Evolutionary conservation across 306 rosid genomes (phyloP).

Genomic region (Prosopis cineraria): DNA sequence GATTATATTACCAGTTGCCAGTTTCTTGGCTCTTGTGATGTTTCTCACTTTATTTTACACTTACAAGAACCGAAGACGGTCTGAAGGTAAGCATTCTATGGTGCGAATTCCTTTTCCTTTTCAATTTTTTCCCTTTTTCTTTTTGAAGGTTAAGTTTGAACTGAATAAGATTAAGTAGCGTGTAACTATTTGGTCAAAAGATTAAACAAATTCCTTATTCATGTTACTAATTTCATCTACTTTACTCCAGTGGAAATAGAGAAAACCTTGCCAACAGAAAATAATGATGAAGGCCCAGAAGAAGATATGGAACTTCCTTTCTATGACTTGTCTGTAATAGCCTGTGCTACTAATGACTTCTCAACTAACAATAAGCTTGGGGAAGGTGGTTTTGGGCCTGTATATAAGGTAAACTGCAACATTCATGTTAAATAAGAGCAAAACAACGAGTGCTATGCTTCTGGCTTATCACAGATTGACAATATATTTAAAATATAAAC

Average conservation of each 20-base stretch:
- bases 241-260: background rate
- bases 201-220: no score
- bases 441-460: background rate
- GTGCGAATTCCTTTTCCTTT: background rate
- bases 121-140: background rate
- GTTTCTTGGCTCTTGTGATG: background rate
- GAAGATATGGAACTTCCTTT: constrained; percentile 56
- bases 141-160: background rate
- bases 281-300: background rate
- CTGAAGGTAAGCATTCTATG: background rate
- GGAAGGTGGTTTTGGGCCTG: constrained; percentile 67
- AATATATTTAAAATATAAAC: background rate
- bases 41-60: background rate
- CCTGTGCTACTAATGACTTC: constrained; percentile 54
- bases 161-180: background rate
- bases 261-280: background rate
- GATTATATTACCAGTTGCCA: background rate
- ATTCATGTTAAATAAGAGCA: background rate
- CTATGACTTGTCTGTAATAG: constrained; percentile 37
- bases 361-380: constrained; percentile 48
- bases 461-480: background rate
- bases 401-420: constrained; percentile 42
- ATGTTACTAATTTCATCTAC: no score
- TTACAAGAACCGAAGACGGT: background rate
- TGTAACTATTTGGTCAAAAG: no score